These are phyloP conservation scores for Lichtheimia ornata DNA, from an alignment of 371 early-diverging fungal genomes.

Conservation along the genomic window DNA sequence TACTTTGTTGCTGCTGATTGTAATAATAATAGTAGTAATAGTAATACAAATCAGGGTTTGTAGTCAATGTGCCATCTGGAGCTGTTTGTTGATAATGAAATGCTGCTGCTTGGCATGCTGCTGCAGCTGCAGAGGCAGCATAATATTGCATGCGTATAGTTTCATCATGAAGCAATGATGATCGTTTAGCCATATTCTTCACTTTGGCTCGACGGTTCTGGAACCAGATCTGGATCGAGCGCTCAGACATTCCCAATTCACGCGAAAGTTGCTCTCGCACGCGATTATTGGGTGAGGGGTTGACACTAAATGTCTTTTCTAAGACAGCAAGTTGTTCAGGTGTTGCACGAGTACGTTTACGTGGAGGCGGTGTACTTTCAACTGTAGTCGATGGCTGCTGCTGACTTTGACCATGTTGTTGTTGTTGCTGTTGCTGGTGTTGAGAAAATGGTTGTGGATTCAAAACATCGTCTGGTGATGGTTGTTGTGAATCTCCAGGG, in stretches of 20 bases:
- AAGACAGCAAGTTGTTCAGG: slow-evolving; percentile 73
- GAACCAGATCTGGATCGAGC: slow-evolving; percentile 98
- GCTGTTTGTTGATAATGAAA: slow-evolving; percentile 36
- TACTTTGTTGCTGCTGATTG: slow-evolving; percentile 40
- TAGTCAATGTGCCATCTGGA: slow-evolving; percentile 27
- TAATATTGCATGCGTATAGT: slow-evolving; percentile 44
- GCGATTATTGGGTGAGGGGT: slow-evolving; percentile 77
- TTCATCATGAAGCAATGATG: slow-evolving; percentile 55
- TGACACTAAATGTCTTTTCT: slow-evolving; percentile 71
- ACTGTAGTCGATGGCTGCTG: slow-evolving; percentile 14
- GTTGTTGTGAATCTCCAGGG: slow-evolving; percentile 8
- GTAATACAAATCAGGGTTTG: slow-evolving; percentile 43
- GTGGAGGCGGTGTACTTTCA: slow-evolving; percentile 31
- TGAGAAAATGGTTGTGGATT: not conserved
- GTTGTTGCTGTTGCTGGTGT: not conserved
- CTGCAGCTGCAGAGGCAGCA: slow-evolving; percentile 47
- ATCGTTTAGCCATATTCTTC: slow-evolving; percentile 69
- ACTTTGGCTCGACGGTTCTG: slow-evolving; percentile 97
- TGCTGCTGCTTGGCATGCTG: slow-evolving; percentile 44
- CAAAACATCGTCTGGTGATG: not conserved
- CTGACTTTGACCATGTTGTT: slow-evolving; percentile 10
- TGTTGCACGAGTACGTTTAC: slow-evolving; percentile 72
- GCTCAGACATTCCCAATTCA: slow-evolving; percentile 88
- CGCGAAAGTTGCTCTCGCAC: slow-evolving; percentile 83
- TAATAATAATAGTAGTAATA: slow-evolving; percentile 52